phyloP scores from a whole-genome alignment of 140 eudicot genomes.

The Anethum foeniculum region DNA sequence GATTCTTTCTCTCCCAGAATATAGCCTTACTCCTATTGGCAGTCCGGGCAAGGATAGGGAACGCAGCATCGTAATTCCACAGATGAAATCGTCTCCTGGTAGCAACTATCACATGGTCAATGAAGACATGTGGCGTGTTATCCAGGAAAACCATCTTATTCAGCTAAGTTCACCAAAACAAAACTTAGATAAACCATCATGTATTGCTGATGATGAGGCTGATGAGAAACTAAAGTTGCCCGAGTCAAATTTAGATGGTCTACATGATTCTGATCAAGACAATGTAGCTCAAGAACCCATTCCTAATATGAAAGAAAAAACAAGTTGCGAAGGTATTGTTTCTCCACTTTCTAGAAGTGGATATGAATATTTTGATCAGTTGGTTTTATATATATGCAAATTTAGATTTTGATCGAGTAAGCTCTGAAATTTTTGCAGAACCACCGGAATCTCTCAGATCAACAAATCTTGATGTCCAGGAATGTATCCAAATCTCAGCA shows the following conservation, averaged over 20 bases:
- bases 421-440: conserved; percentile 22
- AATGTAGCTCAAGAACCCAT: conserved; percentile 16
- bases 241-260: background rate
- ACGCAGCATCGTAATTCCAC: conserved; percentile 19
- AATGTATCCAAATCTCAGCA: conserved; percentile 23
- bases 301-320: conserved; percentile 13
- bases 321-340: conserved; percentile 38
- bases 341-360: background rate
- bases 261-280: conserved; percentile 4
- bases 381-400: background rate
- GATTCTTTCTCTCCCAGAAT: conserved; percentile 66
- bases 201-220: conserved; percentile 12
- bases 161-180: conserved; percentile 19
- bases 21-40: conserved; percentile 38
- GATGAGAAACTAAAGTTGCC: conserved; percentile 28
- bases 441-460: conserved; percentile 24
- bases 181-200: conserved; percentile 23
- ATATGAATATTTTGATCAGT: background rate
- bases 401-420: conserved; percentile 3
- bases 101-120: conserved; percentile 11
- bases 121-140: conserved; percentile 9
- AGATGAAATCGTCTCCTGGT: conserved; percentile 23
- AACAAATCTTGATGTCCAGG: conserved; percentile 20
- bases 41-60: conserved; percentile 45
- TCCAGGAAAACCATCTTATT: conserved; percentile 18